These are phyloP conservation scores for Carex scoparia DNA, from an alignment of 176 grass and related monocot genomes.

Conservation along the genomic window DNA sequence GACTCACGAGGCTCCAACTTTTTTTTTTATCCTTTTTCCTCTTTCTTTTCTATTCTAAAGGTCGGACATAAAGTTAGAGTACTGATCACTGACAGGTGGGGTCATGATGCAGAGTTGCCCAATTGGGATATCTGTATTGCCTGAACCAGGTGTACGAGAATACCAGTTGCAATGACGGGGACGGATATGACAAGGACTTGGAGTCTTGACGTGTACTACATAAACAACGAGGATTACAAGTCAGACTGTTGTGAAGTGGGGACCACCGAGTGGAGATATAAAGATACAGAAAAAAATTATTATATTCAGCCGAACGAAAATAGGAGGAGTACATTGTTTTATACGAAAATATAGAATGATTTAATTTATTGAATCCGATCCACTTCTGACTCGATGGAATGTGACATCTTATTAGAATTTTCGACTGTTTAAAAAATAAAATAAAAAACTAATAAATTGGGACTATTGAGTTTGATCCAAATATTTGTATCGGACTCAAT, in stretches of 20 bases:
- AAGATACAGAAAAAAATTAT: too few species aligned
- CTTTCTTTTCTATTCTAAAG: background rate
- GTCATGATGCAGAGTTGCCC: background rate
- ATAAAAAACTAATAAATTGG: too few species aligned
- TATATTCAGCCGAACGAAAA: too few species aligned
- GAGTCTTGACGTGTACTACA: conserved; percentile 3
- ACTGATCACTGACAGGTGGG: background rate
- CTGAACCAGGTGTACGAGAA: background rate
- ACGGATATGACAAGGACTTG: background rate
- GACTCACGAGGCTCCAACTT: background rate
- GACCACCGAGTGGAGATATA: background rate
- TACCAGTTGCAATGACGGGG: background rate
- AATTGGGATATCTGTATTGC: background rate
- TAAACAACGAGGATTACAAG: background rate
- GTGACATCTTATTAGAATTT: too few species aligned
- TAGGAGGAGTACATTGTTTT: too few species aligned
- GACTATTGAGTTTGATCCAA: too few species aligned
- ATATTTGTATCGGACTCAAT: too few species aligned
- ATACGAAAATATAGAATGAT: too few species aligned
- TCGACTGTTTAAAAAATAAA: too few species aligned
- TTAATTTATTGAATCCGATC: too few species aligned
- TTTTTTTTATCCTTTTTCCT: background rate
- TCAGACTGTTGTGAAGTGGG: background rate
- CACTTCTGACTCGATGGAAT: too few species aligned
- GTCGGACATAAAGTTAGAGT: background rate